Evolutionary conservation across 1,284 basidiomycete genomes (phyloP).

Genomic region (Puccinia hordei): DNA sequence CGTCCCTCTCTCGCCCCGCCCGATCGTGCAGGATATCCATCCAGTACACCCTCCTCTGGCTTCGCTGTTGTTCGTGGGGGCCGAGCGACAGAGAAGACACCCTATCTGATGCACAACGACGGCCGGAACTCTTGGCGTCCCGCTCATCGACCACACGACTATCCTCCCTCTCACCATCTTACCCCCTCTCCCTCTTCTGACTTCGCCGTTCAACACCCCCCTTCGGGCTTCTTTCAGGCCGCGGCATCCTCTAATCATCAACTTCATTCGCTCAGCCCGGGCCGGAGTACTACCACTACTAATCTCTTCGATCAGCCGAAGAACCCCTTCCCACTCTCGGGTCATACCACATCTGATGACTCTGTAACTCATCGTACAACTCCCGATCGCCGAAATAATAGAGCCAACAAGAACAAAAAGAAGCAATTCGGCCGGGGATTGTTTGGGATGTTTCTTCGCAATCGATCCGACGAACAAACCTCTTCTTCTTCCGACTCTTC

Average conservation of each 20-base stretch:
- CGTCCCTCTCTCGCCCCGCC: neutral
- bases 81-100: conserved; percentile 56
- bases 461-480: neutral
- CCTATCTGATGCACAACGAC: conserved; percentile 54
- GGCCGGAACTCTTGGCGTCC: conserved; percentile 19
- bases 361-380: too few relatives aligned
- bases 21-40: neutral
- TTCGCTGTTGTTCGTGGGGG: conserved; percentile 60
- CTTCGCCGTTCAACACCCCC: neutral
- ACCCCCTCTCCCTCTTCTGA: neutral
- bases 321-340: neutral
- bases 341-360: neutral
- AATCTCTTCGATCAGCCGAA: conserved; percentile 21
- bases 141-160: neutral
- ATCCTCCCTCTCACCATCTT: conserved; percentile 23
- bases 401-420: neutral
- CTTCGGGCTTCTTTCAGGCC: neutral
- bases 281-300: conserved; percentile 19
- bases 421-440: neutral
- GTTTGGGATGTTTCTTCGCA: neutral
- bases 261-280: too few relatives aligned
- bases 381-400: too few relatives aligned
- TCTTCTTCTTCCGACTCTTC: neutral
- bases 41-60: conserved; percentile 53
- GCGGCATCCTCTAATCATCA: too few relatives aligned